A percentile compares a stretch with the other conserved stretches of the same genome.
These are phyloP conservation scores for Chlorella sp. DNA, from an alignment of 139 green algal genomes.

Conservation along the genomic window DNA sequence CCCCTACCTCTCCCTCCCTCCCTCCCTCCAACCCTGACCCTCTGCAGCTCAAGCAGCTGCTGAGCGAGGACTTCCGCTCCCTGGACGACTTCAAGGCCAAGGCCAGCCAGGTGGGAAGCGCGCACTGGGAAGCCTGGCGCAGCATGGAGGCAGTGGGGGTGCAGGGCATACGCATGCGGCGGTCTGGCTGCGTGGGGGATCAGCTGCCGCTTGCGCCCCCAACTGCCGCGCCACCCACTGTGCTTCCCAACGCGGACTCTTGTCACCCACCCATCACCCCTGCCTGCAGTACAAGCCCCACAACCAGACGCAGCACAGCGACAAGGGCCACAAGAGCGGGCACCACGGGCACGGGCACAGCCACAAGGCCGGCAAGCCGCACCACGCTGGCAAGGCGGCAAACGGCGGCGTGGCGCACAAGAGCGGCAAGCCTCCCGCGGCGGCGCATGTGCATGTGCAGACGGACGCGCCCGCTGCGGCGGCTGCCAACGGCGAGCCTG, in stretches of 20 bases:
- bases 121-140: no score
- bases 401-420: neutral
- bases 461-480: neutral
- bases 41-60: conserved; percentile 74
- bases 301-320: conserved; percentile 17
- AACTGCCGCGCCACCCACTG: neutral
- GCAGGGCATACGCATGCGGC: no score
- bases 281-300: conserved; percentile 27
- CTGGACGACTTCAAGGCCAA: conserved; percentile 82
- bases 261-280: neutral
- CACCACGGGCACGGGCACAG: neutral
- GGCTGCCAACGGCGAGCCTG: neutral
- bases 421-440: neutral
- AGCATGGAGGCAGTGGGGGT: no score
- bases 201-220: no score
- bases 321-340: conserved; percentile 3
- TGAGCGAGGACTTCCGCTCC: conserved; percentile 73
- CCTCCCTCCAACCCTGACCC: neutral
- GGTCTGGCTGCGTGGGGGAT: no score
- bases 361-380: conserved; percentile 13
- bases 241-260: no score
- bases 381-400: neutral
- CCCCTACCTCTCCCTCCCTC: neutral
- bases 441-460: neutral
- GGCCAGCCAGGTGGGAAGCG: conserved; percentile 4